A percentile compares a stretch with the other conserved stretches of the same genome.
These are phyloP conservation scores for Hypoxylon sp. DNA, from an alignment of 2,329 filamentous ascomycete species.

Conservation along the genomic window DNA sequence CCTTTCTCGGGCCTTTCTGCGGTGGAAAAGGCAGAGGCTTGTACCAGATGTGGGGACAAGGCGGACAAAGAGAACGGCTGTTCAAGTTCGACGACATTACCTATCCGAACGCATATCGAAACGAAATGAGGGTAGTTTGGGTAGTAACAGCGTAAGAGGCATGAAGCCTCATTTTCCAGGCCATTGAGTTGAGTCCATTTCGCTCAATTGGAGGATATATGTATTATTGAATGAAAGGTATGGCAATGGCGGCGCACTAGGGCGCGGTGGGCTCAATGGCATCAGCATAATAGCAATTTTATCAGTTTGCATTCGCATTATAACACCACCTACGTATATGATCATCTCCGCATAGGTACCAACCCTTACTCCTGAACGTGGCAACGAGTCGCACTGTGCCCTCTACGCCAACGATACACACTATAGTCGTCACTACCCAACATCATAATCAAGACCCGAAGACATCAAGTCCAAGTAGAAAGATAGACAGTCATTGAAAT, in stretches of 20 bases:
- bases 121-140: conserved; percentile 11
- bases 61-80: conserved; percentile 34
- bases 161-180: not conserved
- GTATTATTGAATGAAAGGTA: not conserved
- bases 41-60: conserved; percentile 37
- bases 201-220: not conserved
- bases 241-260: not conserved
- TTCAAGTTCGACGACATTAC: conserved; percentile 25
- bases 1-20: conserved; percentile 48
- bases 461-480: not conserved
- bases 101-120: conserved; percentile 36
- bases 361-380: too few relatives aligned
- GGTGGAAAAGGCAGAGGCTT: conserved; percentile 31
- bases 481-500: not conserved
- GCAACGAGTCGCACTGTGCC: too few relatives aligned
- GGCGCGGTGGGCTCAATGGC: conserved; percentile 1
- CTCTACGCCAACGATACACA: too few relatives aligned
- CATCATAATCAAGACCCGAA: not conserved
- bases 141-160: not conserved
- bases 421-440: not conserved
- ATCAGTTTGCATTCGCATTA: not conserved
- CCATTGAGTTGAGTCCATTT: not conserved
- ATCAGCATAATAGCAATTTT: not conserved
- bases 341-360: too few relatives aligned
- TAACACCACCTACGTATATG: too few relatives aligned